Base-by-base conservation (phyloP, 2,329 filamentous ascomycete species). In the Botryotinia narcissicola region DNA sequence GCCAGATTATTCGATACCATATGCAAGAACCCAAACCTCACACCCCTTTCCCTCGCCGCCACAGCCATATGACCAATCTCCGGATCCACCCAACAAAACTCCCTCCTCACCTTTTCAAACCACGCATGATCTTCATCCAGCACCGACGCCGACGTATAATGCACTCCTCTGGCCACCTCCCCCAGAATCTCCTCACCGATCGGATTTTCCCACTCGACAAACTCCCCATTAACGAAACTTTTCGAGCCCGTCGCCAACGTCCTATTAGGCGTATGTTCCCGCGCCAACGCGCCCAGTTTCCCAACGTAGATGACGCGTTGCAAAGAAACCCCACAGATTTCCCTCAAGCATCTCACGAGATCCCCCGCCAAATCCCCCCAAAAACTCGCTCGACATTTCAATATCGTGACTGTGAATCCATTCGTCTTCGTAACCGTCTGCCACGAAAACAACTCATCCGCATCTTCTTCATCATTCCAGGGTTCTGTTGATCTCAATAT, bases 51-150 rank as follows among this genome's bases (percentile, higher is more conserved):
- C 48, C 25, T 42, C 64, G 32, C 64, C 64, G 35, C 64, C 2
- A 57, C 2, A 68, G 64, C 64, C 64, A 68, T 68, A 57, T 68
- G 64, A 22, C 64, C 64, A 67, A 67, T 67, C 64, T 67, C 64
- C 0, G 64, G 64, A 2, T 67, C 64, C 25, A 67, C 64, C 64
- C 64, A 67, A n/a, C 7, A 48, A 40, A 67, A 67, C 22, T 18
- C 22, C 22, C 6, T 48, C 5, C 25, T 29, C 9, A 3, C 1
- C 8, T n/a, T 22, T 25, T 29, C 48, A 29, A 68, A 14, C 64
- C 64, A 68, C 46, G 4, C 8, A 1, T 40, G 35, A 57, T 54
- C 64, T 10, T 68, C 64, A 42, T 68, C 46, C 25, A 68, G 22
- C 46, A 68, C 64, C 64, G 46, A 68, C 2, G 35, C 64, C 32